Percentiles rank a stretch among this genome's conserved stretches.
Conservation (phyloP, 331 rosid genomes). For the Quercus tomentella region DNA sequence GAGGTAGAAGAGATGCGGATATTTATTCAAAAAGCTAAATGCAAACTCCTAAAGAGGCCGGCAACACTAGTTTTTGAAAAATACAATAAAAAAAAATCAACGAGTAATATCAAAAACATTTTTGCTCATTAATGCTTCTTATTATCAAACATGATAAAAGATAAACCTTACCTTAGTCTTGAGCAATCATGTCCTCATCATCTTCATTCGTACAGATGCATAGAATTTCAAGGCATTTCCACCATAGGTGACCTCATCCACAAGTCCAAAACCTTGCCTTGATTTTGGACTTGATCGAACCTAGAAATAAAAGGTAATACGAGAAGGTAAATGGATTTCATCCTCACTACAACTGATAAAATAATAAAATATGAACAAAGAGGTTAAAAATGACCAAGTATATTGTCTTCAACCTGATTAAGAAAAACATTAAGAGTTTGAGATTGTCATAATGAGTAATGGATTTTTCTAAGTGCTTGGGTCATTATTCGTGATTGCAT, state of each 20-base stretch:
- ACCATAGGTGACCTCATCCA: no score
- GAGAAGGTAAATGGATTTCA: no score
- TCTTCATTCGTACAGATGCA: slow-evolving; percentile 68
- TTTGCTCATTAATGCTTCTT: neutral
- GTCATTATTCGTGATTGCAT: slow-evolving; percentile 56
- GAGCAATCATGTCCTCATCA: slow-evolving; percentile 58
- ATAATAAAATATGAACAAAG: slow-evolving; percentile 2
- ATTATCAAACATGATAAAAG: neutral
- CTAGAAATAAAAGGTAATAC: no score
- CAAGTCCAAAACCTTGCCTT: neutral
- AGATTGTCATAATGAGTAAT: slow-evolving; percentile 59
- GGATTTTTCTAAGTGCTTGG: slow-evolving; percentile 66
- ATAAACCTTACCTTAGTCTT: slow-evolving; percentile 52
- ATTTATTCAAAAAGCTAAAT: neutral
- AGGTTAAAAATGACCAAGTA: slow-evolving; percentile 1
- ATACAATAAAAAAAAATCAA: neutral
- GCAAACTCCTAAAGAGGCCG: neutral
- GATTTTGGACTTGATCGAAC: no score
- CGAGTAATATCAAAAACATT: neutral
- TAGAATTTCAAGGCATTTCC: slow-evolving; percentile 67
- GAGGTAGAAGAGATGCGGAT: neutral
- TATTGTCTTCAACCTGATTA: neutral
- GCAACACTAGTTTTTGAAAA: neutral
- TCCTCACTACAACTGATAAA: no score
- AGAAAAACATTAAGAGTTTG: slow-evolving; percentile 57